Evolutionary conservation across 106 monocot species (phyloP).

Genomic region (Dendrobium catenatum): DNA sequence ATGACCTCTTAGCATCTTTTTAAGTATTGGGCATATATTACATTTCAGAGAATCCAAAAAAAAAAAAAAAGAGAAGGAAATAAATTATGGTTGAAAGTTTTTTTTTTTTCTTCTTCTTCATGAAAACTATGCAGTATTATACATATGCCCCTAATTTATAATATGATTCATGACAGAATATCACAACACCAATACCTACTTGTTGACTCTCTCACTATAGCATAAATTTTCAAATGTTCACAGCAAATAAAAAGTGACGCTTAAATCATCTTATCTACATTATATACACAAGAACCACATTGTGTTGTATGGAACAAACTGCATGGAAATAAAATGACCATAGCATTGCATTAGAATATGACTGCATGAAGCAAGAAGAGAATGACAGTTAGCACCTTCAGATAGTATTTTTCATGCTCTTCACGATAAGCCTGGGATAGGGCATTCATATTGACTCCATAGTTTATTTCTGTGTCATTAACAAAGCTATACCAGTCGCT

Average conservation of each 20-base stretch:
- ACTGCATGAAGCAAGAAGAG: not conserved
- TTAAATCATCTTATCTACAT: not conserved
- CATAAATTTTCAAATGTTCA: not conserved
- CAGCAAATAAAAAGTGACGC: not conserved
- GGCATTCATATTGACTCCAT: constrained; percentile 90
- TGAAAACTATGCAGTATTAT: not conserved
- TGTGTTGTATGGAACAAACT: not conserved
- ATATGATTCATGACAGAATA: not conserved
- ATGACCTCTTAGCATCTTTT: not conserved
- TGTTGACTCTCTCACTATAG: not conserved
- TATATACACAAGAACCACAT: not conserved
- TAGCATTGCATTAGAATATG: not conserved
- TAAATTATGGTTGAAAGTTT: not conserved
- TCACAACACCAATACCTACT: not conserved
- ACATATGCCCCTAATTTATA: not conserved
- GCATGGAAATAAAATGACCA: not conserved
- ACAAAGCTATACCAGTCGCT: constrained; percentile 75
- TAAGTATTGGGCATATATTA: not conserved
- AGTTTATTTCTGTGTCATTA: constrained; percentile 61
- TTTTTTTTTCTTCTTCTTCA: not conserved
- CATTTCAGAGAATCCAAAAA: not conserved
- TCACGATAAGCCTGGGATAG: constrained; percentile 64
- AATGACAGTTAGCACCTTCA: constrained; percentile 43
- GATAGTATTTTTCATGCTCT: constrained; percentile 91
- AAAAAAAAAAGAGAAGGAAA: not conserved